These are phyloP conservation scores for Yamadazyma triangularis DNA, from an alignment of 1,139 yeast genomes.

Conservation along the genomic window DNA sequence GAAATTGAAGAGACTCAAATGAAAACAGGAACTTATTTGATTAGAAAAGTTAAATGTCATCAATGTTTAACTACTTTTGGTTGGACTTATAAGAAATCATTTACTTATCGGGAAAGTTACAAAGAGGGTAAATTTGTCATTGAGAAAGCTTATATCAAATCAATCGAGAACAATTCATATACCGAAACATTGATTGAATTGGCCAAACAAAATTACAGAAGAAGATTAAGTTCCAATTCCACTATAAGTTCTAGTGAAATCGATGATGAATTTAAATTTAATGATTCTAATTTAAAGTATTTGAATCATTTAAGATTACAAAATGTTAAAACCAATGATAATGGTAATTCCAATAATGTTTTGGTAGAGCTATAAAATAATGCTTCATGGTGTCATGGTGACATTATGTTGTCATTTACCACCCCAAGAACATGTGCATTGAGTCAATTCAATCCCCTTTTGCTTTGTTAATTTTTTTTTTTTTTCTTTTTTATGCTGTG, in stretches of 20 bases:
- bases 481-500: no score
- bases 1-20: slow-evolving; percentile 39
- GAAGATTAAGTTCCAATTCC: slow-evolving; percentile 19
- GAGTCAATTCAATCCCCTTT: no score
- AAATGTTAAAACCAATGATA: slow-evolving; percentile 9
- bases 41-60: slow-evolving; percentile 60
- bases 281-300: slow-evolving; percentile 8
- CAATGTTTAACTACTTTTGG: slow-evolving; percentile 65
- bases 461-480: no score
- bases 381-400: no score
- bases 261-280: slow-evolving; percentile 13
- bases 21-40: slow-evolving; percentile 69
- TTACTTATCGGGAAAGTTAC: slow-evolving; percentile 52
- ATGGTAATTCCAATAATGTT: slow-evolving; percentile 9
- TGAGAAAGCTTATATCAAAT: slow-evolving; percentile 38
- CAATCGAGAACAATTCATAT: slow-evolving; percentile 23
- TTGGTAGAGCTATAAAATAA: slow-evolving; percentile 12
- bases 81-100: slow-evolving; percentile 72
- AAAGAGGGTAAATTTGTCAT: slow-evolving; percentile 79
- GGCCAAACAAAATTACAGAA: slow-evolving; percentile 25
- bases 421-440: no score
- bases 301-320: slow-evolving; percentile 14
- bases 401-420: no score
- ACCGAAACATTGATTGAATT: slow-evolving; percentile 23
- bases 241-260: slow-evolving; percentile 10